These are phyloP conservation scores for Chloranthus sessilifolius DNA, from an alignment of 164 flowering plant genomes.

Conservation along the genomic window DNA sequence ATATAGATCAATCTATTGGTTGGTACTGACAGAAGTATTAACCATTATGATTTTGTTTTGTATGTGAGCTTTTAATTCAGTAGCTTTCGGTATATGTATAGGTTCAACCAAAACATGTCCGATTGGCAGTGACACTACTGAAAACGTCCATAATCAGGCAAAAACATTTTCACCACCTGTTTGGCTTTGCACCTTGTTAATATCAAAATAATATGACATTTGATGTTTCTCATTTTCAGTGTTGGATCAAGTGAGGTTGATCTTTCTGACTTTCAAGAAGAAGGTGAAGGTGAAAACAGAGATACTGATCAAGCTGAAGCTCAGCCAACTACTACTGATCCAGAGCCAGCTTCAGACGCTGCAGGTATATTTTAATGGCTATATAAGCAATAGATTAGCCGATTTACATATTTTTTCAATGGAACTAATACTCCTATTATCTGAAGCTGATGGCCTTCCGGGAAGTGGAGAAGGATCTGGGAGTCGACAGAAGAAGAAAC, in stretches of 20 bases:
- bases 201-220: slow-evolving; percentile 1
- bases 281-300: slow-evolving; percentile 24
- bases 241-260: slow-evolving; percentile 95
- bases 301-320: slow-evolving; percentile 31
- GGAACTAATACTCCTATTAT: not conserved
- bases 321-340: slow-evolving; percentile 30
- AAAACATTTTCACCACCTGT: slow-evolving; percentile 2
- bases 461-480: slow-evolving; percentile 35
- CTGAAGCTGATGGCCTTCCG: slow-evolving; percentile 21
- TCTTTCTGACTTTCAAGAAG: slow-evolving; percentile 84
- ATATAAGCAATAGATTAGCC: not conserved
- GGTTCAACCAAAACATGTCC: slow-evolving; percentile 78
- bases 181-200: slow-evolving; percentile 1
- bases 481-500: slow-evolving; percentile 46
- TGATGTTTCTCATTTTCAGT: slow-evolving; percentile 30
- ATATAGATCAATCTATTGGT: too few relatives aligned
- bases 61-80: not conserved
- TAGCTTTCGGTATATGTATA: slow-evolving; percentile 14
- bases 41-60: not conserved
- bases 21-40: too few relatives aligned
- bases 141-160: slow-evolving; percentile 93
- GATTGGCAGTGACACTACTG: slow-evolving; percentile 62
- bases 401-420: not conserved
- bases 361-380: slow-evolving; percentile 25
- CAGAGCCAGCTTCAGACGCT: slow-evolving; percentile 32